Conservation (phyloP, 176 grass and related monocot genomes). For the Ensete ventricosum region DNA sequence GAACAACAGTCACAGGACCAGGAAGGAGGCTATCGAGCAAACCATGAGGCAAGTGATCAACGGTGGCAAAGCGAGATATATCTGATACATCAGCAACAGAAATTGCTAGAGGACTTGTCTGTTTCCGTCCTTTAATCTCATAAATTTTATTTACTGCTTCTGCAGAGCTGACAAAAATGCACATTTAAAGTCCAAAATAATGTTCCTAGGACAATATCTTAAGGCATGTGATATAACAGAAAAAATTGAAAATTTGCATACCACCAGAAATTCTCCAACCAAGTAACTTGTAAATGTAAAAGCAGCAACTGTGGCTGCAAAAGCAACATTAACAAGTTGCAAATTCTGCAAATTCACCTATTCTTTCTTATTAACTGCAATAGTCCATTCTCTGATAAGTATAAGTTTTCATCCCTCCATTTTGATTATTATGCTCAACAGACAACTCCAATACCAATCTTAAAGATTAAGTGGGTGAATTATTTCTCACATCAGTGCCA, state of each 20-base stretch:
- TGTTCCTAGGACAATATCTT: not conserved
- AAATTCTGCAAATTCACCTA: too few species aligned
- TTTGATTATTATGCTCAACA: too few species aligned
- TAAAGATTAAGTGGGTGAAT: too few species aligned
- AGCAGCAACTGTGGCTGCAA: too few species aligned
- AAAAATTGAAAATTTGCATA: not conserved
- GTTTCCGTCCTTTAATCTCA: constrained; percentile 81
- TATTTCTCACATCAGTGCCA: too few species aligned
- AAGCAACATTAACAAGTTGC: too few species aligned
- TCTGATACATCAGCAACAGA: constrained; percentile 81
- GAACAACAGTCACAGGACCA: constrained; percentile 78
- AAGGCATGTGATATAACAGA: not conserved
- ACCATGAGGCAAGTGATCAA: constrained; percentile 67
- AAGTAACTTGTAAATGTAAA: not conserved
- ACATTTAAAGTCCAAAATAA: constrained; percentile 17
- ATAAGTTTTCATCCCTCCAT: too few species aligned
- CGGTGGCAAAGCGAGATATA: constrained; percentile 64
- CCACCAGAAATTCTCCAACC: not conserved
- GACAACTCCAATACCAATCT: too few species aligned
- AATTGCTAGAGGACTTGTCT: constrained; percentile 75
- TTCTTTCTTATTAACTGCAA: too few species aligned
- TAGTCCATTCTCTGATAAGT: too few species aligned
- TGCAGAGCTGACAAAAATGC: constrained; percentile 60
- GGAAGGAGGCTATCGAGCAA: constrained; percentile 79
- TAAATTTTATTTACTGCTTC: constrained; percentile 78